Conservation (phyloP, 169 alveolate species). For the Babesia bigemina region DNA sequence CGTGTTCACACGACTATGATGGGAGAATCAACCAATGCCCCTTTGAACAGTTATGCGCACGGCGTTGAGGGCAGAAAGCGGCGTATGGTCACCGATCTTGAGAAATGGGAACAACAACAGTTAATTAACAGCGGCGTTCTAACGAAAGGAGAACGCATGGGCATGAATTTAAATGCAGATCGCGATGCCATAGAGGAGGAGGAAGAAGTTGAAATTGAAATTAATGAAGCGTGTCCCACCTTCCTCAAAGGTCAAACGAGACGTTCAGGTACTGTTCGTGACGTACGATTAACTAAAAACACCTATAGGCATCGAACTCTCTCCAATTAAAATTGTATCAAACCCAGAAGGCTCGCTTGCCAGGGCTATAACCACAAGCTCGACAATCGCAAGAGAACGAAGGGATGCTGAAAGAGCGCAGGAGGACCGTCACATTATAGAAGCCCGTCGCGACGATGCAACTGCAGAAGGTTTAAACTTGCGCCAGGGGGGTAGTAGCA, state of each 20-base stretch:
- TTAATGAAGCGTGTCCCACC: slow-evolving; percentile 92
- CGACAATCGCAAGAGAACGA: slow-evolving; percentile 91
- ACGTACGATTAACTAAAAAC: background rate
- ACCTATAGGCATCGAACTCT: slow-evolving; percentile 79
- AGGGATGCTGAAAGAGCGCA: slow-evolving; percentile 75
- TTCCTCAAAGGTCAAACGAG: slow-evolving; percentile 96
- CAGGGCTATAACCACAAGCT: slow-evolving; percentile 88
- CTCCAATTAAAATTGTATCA: slow-evolving; percentile 90
- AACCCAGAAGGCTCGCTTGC: slow-evolving; percentile 92
- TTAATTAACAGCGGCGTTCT: slow-evolving; percentile 69
- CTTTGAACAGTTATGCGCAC: slow-evolving; percentile 44
- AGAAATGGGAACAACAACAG: slow-evolving; percentile 78
- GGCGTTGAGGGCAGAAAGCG: slow-evolving; percentile 56
- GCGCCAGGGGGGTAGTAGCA: slow-evolving; percentile 88
- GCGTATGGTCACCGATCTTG: slow-evolving; percentile 70
- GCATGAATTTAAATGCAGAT: slow-evolving; percentile 33
- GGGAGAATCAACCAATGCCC: slow-evolving; percentile 22
- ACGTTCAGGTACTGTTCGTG: slow-evolving; percentile 69
- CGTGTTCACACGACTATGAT: background rate
- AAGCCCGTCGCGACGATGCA: slow-evolving; percentile 86
- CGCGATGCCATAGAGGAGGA: slow-evolving; percentile 59
- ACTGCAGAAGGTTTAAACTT: slow-evolving; percentile 91
- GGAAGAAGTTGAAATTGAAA: slow-evolving; percentile 85
- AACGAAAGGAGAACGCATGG: slow-evolving; percentile 52
- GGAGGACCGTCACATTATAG: slow-evolving; percentile 81